Percentiles rank a stretch among this genome's conserved stretches.
phyloP scores from a whole-genome alignment of 2,329 filamentous ascomycete species.

The Exophiala sp. region DNA sequence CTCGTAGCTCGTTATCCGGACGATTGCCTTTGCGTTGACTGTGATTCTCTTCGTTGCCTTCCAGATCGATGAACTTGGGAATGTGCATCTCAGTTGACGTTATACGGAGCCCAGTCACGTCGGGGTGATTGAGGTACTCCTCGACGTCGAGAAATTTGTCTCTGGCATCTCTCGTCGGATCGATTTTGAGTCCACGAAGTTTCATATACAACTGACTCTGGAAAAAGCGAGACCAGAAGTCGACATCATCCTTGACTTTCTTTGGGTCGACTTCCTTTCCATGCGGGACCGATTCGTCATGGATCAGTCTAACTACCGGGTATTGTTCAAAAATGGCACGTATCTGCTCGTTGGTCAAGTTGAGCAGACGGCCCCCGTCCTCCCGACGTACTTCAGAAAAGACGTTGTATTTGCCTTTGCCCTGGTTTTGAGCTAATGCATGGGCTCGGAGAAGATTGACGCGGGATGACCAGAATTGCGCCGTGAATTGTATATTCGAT shows the following conservation, averaged over 20 bases:
- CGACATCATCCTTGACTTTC: conserved; percentile 54
- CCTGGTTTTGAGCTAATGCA: conserved; percentile 83
- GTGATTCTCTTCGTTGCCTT: conserved; percentile 92
- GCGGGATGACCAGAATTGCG: conserved; percentile 91
- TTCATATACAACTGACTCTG: conserved; percentile 86
- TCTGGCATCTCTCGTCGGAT: conserved; percentile 65
- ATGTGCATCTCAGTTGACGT: conserved; percentile 60
- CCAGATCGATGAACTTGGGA: conserved; percentile 85
- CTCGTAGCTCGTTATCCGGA: conserved; percentile 86
- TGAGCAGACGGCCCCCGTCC: conserved; percentile 70
- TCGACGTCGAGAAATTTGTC: conserved; percentile 51
- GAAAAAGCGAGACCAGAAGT: conserved; percentile 95
- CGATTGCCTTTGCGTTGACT: conserved; percentile 82
- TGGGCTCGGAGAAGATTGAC: conserved; percentile 82
- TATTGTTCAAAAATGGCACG: conserved; percentile 91
- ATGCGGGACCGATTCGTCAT: conserved; percentile 87
- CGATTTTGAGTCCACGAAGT: conserved; percentile 81
- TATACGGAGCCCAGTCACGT: conserved; percentile 48
- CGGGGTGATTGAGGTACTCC: conserved; percentile 73
- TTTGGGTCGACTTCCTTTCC: no score
- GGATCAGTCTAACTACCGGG: conserved; percentile 81
- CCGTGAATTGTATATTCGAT: conserved; percentile 74
- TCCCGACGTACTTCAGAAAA: conserved; percentile 82
- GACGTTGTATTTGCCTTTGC: conserved; percentile 88
- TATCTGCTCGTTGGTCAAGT: conserved; percentile 86